Conservation (phyloP, 257 asterid species). For the Jacaranda copaia region DNA sequence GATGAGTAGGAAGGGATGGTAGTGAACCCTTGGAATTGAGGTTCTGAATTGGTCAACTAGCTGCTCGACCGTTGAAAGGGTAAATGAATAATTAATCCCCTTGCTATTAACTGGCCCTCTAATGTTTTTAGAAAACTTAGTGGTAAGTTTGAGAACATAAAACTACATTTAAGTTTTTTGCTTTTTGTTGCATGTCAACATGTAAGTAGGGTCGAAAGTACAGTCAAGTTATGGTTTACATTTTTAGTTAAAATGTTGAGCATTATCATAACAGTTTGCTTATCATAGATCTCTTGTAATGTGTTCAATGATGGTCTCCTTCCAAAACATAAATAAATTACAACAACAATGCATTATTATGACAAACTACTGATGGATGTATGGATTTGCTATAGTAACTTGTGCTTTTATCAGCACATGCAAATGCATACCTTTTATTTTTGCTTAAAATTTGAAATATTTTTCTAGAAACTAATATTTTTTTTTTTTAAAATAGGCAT, state of each 20-base stretch:
- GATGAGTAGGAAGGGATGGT: background rate
- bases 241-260: background rate
- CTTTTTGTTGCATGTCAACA: background rate
- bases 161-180: background rate
- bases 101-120: background rate
- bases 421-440: background rate
- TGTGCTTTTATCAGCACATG: constrained; percentile 17
- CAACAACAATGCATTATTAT: background rate
- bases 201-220: constrained; percentile 3
- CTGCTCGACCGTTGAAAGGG: background rate
- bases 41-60: constrained; percentile 5
- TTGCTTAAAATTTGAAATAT: background rate
- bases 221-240: background rate
- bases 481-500: constrained; percentile 61
- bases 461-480: constrained; percentile 22
- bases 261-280: background rate
- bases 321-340: constrained; percentile 8
- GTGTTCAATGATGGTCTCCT: background rate
- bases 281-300: background rate
- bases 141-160: background rate
- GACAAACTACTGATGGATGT: constrained; percentile 1
- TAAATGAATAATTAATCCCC: background rate
- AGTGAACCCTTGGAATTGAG: background rate
- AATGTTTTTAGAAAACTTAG: background rate
- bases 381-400: background rate